Percentiles rank a stretch among this genome's conserved stretches.
Conservation (phyloP, 2,329 filamentous ascomycete genomes). For the Tolypocladium album region DNA sequence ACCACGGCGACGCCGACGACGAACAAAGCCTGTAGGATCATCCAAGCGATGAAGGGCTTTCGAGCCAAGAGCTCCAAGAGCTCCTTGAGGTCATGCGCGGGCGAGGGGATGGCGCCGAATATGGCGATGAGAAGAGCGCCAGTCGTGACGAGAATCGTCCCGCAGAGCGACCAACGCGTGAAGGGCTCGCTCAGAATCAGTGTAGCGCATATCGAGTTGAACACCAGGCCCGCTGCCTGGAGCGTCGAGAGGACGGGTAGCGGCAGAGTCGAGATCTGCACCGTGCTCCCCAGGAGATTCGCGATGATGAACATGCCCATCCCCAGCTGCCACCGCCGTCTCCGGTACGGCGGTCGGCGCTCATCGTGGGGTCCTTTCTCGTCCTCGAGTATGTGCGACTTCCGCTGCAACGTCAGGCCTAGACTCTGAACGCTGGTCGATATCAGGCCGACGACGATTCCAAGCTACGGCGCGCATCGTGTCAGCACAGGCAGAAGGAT, state of each 20-base stretch:
- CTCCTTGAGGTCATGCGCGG: conserved; percentile 78
- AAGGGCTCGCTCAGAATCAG: conserved; percentile 89
- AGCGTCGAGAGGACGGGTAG: conserved; percentile 89
- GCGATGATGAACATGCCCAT: conserved; percentile 96
- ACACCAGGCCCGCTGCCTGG: conserved; percentile 91
- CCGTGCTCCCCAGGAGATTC: conserved; percentile 88
- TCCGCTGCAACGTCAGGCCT: conserved; percentile 89
- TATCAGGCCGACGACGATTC: conserved; percentile 83
- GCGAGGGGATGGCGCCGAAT: conserved; percentile 89
- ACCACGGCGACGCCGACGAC: conserved; percentile 57
- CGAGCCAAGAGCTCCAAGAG: conserved; percentile 65
- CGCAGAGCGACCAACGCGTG: conserved; percentile 83
- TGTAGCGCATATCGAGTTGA: conserved; percentile 96
- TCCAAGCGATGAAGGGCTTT: conserved; percentile 76
- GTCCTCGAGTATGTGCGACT: conserved; percentile 96
- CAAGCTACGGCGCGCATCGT: conserved; percentile 47
- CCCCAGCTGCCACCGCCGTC: conserved; percentile 89
- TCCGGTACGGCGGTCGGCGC: conserved; percentile 76
- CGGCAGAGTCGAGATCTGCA: conserved; percentile 93
- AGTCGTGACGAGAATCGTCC: conserved; percentile 75
- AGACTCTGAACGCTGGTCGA: conserved; percentile 93
- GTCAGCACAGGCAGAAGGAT: conserved; percentile 9
- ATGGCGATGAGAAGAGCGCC: conserved; percentile 88
- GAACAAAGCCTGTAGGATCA: conserved; percentile 66
- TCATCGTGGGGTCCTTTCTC: conserved; percentile 73